Base-by-base conservation (phyloP, 2,329 filamentous ascomycete genomes). In the Sarocladiaceae sp. region DNA sequence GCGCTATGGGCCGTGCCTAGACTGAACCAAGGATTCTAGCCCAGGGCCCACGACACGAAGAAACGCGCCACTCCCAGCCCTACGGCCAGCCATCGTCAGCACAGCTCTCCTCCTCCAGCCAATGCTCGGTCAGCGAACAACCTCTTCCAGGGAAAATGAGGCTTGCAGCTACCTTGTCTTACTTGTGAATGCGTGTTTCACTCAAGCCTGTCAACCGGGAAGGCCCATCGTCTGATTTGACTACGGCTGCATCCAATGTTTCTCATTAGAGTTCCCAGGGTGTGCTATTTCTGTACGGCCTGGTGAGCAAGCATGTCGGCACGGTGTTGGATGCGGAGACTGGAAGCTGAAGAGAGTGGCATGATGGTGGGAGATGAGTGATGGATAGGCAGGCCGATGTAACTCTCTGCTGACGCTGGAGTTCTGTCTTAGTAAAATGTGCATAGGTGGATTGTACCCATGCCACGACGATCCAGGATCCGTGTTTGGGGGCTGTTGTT, bases 381-480 rank as follows among this genome's bases (percentile, higher is more conserved):
- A 20, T 7, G 40, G 23, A 11, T n/a, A 12, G 22, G 22, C 8
- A 4, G 40, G 40, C 15, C 40, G 40, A 44, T 44, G 40, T 44
- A 25, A 44, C 40, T 44, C 40, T 44, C 40, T 44, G 40, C 40
- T 44, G 8, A 44, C 40, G 40, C 35, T n/a, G n/a, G n/a, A n/a
- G n/a, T n/a, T n/a, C n/a, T n/a, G n/a, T n/a, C n/a, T n/a, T n/a
- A n/a, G n/a, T n/a, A n/a, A n/a, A 37, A 37, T 11, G n/a, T 37
- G 35, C 10, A 37, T 6, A 6, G 18, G 8, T 10, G 35, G 8
- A 6, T 12, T n/a, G 18, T 17, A 6, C n/a, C 18, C 35, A 37
- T 37, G 35, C 35, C 11, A 17, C 35, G n/a, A n/a, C n/a, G n/a
- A n/a, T n/a, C n/a, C n/a, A n/a, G n/a, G n/a, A n/a, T n/a, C n/a